Evolutionary conservation across 768 basidiomycete species (phyloP).

Genomic region (Scleroderma citrinum): DNA sequence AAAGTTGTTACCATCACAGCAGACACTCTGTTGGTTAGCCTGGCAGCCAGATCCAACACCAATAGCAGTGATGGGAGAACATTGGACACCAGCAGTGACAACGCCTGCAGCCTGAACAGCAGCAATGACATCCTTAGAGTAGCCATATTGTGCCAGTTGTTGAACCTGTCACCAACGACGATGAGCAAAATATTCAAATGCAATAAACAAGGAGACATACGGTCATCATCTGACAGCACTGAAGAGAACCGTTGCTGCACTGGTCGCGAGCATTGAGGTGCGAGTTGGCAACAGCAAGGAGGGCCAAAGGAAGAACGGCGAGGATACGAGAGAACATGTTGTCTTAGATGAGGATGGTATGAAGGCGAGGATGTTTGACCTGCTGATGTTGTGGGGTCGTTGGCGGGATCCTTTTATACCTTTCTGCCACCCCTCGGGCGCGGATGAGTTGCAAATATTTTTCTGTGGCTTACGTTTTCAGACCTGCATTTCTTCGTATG

Average conservation of each 20-base stretch:
- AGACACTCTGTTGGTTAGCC: slow-evolving; percentile 7
- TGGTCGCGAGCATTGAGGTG: slow-evolving; percentile 4
- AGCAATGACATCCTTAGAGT: no score
- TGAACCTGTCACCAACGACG: neutral
- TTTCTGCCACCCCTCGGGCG: no score
- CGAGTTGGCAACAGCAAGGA: slow-evolving; percentile 6
- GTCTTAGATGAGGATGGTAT: neutral
- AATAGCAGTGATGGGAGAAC: slow-evolving; percentile 4
- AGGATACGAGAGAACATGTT: slow-evolving; percentile 15
- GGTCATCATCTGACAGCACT: slow-evolving; percentile 8
- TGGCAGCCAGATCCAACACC: slow-evolving; percentile 1
- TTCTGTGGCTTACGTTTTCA: no score
- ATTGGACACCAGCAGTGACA: slow-evolving; percentile 5
- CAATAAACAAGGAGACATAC: neutral
- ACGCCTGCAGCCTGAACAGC: no score
- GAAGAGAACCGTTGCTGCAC: slow-evolving; percentile 4
- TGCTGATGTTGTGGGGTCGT: no score
- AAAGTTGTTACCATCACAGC: slow-evolving; percentile 3
- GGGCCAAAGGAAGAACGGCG: slow-evolving; percentile 14
- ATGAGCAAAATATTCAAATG: neutral
- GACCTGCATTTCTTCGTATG: no score
- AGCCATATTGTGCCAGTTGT: neutral
- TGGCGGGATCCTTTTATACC: no score
- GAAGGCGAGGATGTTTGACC: no score
- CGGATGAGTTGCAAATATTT: no score